Evolutionary conservation across 345 rosid genomes (phyloP).

Genomic region (Lumnitzera racemosa): DNA sequence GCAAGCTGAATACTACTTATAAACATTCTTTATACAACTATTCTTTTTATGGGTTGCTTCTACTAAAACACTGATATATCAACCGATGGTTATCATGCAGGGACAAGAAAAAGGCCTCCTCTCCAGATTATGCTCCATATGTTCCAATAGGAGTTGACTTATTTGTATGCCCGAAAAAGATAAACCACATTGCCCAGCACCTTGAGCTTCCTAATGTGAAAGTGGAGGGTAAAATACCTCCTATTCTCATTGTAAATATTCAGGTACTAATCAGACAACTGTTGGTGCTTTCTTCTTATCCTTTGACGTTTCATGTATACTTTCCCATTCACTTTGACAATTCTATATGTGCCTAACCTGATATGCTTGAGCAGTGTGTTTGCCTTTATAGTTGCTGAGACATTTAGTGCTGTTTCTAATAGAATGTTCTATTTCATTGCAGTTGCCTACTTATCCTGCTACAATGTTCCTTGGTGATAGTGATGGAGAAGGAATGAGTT

Average conservation of each 20-base stretch:
- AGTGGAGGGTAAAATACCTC: conserved; percentile 54
- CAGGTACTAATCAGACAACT: conserved; percentile 41
- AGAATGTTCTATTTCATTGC: conserved; percentile 10
- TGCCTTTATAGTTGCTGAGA: neutral
- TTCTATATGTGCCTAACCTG: neutral
- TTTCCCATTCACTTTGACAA: neutral
- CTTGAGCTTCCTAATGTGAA: conserved; percentile 76
- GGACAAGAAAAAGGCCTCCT: conserved; percentile 71
- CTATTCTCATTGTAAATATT: conserved; percentile 85
- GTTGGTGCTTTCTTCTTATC: neutral
- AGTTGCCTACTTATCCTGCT: conserved; percentile 94
- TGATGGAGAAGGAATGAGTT: conserved; percentile 96
- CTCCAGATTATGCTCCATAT: conserved; percentile 54
- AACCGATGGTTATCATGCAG: conserved; percentile 26
- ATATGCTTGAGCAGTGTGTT: neutral
- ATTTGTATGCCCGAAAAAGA: conserved; percentile 66
- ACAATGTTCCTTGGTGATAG: conserved; percentile 82
- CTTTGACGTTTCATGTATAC: neutral
- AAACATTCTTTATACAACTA: too few relatives aligned
- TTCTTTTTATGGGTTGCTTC: too few relatives aligned
- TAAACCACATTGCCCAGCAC: conserved; percentile 85
- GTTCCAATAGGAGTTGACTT: conserved; percentile 76
- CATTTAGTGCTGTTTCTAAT: neutral
- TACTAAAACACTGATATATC: neutral
- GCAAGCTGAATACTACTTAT: too few relatives aligned